Evolutionary conservation across 179 eudicot species (phyloP), one percentile per base, ranked within the genome.

Genomic region (Silene coronaria): DNA sequence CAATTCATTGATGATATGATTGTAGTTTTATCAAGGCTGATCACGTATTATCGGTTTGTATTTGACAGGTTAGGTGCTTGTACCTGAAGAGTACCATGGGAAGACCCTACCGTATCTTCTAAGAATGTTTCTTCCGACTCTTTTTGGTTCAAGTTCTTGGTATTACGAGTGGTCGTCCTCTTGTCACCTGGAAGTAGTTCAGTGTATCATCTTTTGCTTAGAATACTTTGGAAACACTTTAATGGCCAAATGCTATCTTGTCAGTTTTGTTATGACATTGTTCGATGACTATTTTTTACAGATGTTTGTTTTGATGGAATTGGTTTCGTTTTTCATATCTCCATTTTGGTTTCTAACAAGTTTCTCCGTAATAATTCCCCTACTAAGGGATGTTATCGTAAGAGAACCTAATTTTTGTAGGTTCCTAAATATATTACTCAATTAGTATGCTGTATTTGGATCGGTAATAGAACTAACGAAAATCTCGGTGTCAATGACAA

Each of bases 81-180:
- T 90, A 88, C 84, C 80, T 92, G 81, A 92, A 92, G 96, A 92
- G 89, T 45, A 83, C 97, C 79, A 92, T 92, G 97, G 97, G 97
- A 36, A 90, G 80, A 81, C 86, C 91, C 26, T 80, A 86, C 66
- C 95, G 96, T 62, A 80, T 91, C 83, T 91, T 88, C 77, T 91
- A 85, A 86, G 73, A 1, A 46, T 24, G 70, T 38, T 22, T 14
- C 22, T 28, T 7, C 55, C 23, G 2, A 42, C 23, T 32, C 42
- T 34, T 58, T 42, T 32, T 32, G 71, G 75, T 28, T 77, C 63
- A 14, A 28, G 46, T 19, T n/a, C 71, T 75, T 27, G 34, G 58
- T 59, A 38, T 78, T 81, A 61, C 75, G 74, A 23, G 73, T 67
- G 38, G 36, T 32, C 7, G 36, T 9, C 0, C 57, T 76, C 48